Evolutionary conservation across 768 basidiomycete species (phyloP), one percentile per base, ranked within the genome.

Genomic region (Boletellus ananas): DNA sequence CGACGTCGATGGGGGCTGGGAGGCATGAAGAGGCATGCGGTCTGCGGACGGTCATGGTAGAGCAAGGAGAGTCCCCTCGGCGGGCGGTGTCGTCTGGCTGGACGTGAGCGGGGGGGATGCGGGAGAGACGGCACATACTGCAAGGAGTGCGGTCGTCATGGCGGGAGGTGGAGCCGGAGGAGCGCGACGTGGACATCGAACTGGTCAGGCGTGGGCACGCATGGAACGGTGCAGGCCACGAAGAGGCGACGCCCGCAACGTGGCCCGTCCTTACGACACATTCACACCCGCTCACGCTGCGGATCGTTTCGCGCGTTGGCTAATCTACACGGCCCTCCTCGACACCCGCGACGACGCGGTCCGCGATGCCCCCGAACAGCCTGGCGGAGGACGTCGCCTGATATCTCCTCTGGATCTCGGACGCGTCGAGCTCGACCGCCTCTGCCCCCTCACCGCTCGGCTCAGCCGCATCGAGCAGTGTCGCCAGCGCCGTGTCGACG

Each of bases 401-500:
- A 65, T 95, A 95, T 57, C 74, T 71, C 49, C 73, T 68, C 49
- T 89, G 66, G 50, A 94, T 68, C 14, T 65, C 71, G 60, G 83
- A 84, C 50, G 70, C 66, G 38, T 58, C 57, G 51, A 52, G 59
- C 34, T 52, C 57, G 50, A 59, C 62, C 34, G 55, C 57, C 59
- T 64, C 18, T 58, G n/a, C 7, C 47, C 58, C 62, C 9, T 17
- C 45, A 39, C 45, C 40, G 54, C 62, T 34, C 23, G 66, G 48
- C 47, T 72, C 74, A 34, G 78, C 83, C 4, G 80, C 85, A 60
- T 98, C 95, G 55, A 99, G 70, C 46, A 98, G 66, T 18, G 80
- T 79, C 37, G 94, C 93, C 29, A 99, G 79, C 58, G 90, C 91
- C 0, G 90, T 87, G 73, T 98, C 96, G 35, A 99, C 86, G 6